Base-by-base conservation (phyloP, 345 rosid genomes). In the Limnanthes douglasii region DNA sequence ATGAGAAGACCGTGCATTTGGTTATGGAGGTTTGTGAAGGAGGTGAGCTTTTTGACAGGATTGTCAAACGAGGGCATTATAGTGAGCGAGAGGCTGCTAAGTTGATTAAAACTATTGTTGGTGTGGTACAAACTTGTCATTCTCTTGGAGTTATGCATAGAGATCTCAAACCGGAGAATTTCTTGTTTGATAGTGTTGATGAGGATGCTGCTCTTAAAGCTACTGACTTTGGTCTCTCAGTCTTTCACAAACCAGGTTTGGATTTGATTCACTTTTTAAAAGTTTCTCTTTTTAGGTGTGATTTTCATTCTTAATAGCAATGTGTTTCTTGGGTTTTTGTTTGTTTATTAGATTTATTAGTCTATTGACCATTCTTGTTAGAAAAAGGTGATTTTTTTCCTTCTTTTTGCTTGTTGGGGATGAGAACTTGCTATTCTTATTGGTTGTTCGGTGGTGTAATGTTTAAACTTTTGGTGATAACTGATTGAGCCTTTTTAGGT, bases 11-110 rank as follows among this genome's bases (percentile, higher is more conserved):
- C 28, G 83, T 80, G 15, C 93, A 80, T 24, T 37, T 80, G 31
- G 83, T 80, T n/a, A 80, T 80, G 93, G 93, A 79, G 63, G 60
- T 79, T 3, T 78, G 92, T 6, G 73, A 69, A 39, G 92, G 85
- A 1, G 86, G 93, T 15, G 93, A 75, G 54, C 52, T 80, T 39
- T 80, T 80, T 35, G 86, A 75, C 39, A 67, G 86, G 57, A 75
- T 80, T 8, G 79, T 72, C 2, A 48, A 61, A 46, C 75, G 50
- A 41, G 86, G 93, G 3, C 79, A 75, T 46, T 80, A 72, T 39
- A 75, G 83, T 14, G 93, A 80, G 59, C 67, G 61, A 35, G 77
- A 75, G 53, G 93, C 93, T 9, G 86, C 75, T 20, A 70, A 73
- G 73, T 51, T 80, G 34, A 70, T 70, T 3, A 72, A 70, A 56